phyloP scores from a whole-genome alignment of 768 basidiomycete genomes.

The Clathrus columnatus region DNA sequence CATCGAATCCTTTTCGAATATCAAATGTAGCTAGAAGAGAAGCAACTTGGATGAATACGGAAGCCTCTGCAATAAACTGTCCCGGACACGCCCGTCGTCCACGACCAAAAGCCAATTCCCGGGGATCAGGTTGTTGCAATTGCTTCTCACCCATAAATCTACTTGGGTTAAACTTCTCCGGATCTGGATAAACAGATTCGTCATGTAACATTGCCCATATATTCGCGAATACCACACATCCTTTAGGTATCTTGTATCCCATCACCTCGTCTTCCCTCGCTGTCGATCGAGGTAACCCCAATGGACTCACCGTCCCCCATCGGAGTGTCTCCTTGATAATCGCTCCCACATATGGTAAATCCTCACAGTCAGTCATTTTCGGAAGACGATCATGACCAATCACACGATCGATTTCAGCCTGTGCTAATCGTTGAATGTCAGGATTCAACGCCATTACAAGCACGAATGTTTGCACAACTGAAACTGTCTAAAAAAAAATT shows the following conservation, averaged over 20 bases:
- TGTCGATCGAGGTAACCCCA: slow-evolving; percentile 12
- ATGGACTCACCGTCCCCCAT: slow-evolving; percentile 18
- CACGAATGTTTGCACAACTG: slow-evolving; percentile 25
- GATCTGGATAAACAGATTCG: slow-evolving; percentile 25
- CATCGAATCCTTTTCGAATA: slow-evolving; percentile 16
- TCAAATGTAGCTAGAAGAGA: slow-evolving; percentile 15
- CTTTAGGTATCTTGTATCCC: slow-evolving; percentile 11
- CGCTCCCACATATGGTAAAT: slow-evolving; percentile 46
- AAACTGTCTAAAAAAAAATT: slow-evolving; percentile 20
- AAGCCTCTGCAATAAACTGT: slow-evolving; percentile 15
- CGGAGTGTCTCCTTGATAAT: slow-evolving; percentile 39
- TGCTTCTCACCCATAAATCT: slow-evolving; percentile 25
- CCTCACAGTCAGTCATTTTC: slow-evolving; percentile 23
- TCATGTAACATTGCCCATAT: slow-evolving; percentile 28
- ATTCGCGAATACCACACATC: slow-evolving; percentile 11
- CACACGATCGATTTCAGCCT: slow-evolving; percentile 30
- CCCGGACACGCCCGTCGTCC: slow-evolving; percentile 20
- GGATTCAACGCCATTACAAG: slow-evolving; percentile 30
- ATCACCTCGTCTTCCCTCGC: slow-evolving; percentile 9
- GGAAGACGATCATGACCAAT: slow-evolving; percentile 28
- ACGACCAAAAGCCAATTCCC: slow-evolving; percentile 17
- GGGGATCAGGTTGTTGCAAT: slow-evolving; percentile 16
- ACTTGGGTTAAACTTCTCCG: slow-evolving; percentile 29
- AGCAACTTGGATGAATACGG: slow-evolving; percentile 16
- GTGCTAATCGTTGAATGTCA: slow-evolving; percentile 26